Base-by-base conservation (phyloP, 2,329 filamentous ascomycete genomes). In the Colletotrichum musicola region DNA sequence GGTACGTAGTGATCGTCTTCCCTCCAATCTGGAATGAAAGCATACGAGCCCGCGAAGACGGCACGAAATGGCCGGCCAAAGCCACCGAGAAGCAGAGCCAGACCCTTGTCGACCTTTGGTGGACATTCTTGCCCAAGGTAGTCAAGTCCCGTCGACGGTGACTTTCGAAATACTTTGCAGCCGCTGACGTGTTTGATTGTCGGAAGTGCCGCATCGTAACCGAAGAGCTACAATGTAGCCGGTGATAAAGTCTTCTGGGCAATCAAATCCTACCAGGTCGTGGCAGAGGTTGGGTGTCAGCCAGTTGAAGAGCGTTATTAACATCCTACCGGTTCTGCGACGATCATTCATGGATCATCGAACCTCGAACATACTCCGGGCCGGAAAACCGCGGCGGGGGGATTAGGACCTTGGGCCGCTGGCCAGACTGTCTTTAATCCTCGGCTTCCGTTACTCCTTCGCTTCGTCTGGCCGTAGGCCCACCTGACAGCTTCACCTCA, bases 161-260 rank as follows among this genome's bases (percentile, higher is more conserved):
- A 35, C 7, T 35, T 35, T 35, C 10, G 30, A 35, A 35, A 35
- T 35, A 35, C 2, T 35, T 10, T 35, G 30, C 30, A 35, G 30
- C 7, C 30, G 30, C 7, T 10, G 30, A 10, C 30, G 10, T 35
- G 74, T 76, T 76, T 76, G 73, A 77, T 76, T 75, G 74, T 61
- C 75, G 71, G 73, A 74, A 71, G 71, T 74, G 74, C 72, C 72
- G 73, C 75, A n/a, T 13, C 30, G 10, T 35, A 35, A 10, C 30
- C 30, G 30, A 35, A 9, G 30, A 35, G 9, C 30, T 35, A 9
- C 30, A 10, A 35, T 35, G 3, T 10, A 0, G 30, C 30, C 30
- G 9, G 7, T 35, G 30, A 5, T 10, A 10, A 35, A 35, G 10
- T 35, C 30, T 10, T 35, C 30, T 35, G 30, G 12, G 30, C 30